These are phyloP conservation scores for Aspergillus nidulans DNA, from an alignment of 495 filamentous ascomycete genomes.

Conservation along the genomic window DNA sequence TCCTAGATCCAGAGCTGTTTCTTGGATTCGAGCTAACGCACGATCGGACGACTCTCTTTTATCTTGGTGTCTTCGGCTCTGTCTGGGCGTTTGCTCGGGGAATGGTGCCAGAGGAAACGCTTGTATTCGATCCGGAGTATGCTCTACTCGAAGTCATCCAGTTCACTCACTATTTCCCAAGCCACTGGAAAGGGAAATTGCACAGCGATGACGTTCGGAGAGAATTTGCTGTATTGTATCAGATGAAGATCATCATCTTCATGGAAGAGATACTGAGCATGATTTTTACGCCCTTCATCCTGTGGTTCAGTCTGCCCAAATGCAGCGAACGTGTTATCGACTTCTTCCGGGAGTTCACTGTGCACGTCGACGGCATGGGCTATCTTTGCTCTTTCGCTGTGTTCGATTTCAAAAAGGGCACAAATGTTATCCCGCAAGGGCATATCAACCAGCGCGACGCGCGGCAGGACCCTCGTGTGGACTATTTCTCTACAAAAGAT, in stretches of 20 bases:
- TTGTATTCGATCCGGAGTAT: constrained; percentile 88
- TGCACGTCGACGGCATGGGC: constrained; percentile 93
- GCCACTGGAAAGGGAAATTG: constrained; percentile 79
- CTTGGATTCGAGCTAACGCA: constrained; percentile 84
- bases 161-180: constrained; percentile 85
- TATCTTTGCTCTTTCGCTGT: constrained; percentile 96
- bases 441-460: constrained; percentile 27
- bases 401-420: constrained; percentile 91
- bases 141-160: constrained; percentile 82
- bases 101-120: constrained; percentile 76
- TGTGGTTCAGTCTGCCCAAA: constrained; percentile 82
- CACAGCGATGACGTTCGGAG: constrained; percentile 80
- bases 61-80: constrained; percentile 66
- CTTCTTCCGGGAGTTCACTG: constrained; percentile 95
- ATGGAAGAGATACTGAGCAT: constrained; percentile 89
- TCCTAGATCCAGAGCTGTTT: constrained; percentile 87
- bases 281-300: constrained; percentile 82
- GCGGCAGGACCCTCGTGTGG: constrained; percentile 66
- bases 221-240: constrained; percentile 85
- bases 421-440: constrained; percentile 49
- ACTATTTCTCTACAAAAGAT: constrained; percentile 92
- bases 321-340: constrained; percentile 92
- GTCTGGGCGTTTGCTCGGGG: constrained; percentile 78
- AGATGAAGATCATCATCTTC: constrained; percentile 85
- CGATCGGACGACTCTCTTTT: constrained; percentile 80